Conservation (phyloP, 2,329 filamentous ascomycete genomes). For the Pezizomycotina sp. region DNA sequence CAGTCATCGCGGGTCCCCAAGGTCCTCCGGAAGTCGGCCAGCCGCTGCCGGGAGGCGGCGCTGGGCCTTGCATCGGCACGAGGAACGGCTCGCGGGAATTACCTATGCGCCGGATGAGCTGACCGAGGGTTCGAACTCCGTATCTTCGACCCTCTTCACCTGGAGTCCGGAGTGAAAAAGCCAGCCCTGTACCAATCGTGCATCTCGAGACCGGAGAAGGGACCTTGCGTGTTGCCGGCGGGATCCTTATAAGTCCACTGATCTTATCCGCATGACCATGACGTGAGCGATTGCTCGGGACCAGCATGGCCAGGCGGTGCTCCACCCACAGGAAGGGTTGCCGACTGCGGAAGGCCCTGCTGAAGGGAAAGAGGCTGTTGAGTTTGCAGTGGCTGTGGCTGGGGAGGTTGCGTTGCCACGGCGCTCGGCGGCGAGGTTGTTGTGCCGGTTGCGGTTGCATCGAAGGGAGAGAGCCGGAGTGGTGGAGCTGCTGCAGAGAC, state of each 20-base stretch:
- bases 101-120: constrained; percentile 85
- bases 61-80: constrained; percentile 82
- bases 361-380: constrained; percentile 19
- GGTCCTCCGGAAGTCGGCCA: constrained; percentile 29
- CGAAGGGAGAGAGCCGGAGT: constrained; percentile 13
- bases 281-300: constrained; percentile 55
- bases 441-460: constrained; percentile 7
- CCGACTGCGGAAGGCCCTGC: constrained; percentile 23
- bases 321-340: constrained; percentile 25
- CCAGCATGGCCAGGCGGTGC: constrained; percentile 34
- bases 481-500: constrained; percentile 10
- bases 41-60: constrained; percentile 27
- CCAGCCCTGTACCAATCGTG: constrained; percentile 99
- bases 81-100: constrained; percentile 96
- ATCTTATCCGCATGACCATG: constrained; percentile 98
- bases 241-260: constrained; percentile 96
- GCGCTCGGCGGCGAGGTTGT: constrained; percentile 12
- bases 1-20: constrained; percentile 28
- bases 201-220: constrained; percentile 95
- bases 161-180: constrained; percentile 90
- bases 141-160: constrained; percentile 86
- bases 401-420: constrained; percentile 16
- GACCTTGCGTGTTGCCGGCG: constrained; percentile 78
- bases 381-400: constrained; percentile 8
- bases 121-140: constrained; percentile 83